Evolutionary conservation across 352 stramenopile genomes (phyloP).

Genomic region (Globisporangium rhizosaccharum): DNA sequence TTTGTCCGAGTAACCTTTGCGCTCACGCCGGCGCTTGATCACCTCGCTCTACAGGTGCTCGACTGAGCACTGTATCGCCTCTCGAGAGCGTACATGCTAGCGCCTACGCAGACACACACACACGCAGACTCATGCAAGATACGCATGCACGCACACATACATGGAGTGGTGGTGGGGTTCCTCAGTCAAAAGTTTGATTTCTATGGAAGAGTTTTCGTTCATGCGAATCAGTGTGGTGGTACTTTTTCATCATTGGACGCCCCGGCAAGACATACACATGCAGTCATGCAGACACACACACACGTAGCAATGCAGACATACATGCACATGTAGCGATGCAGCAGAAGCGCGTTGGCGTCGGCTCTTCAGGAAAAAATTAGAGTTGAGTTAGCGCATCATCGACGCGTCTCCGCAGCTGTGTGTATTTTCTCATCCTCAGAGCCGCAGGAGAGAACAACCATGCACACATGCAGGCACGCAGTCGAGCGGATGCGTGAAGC

Average conservation of each 20-base stretch:
- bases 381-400: conserved; percentile 38
- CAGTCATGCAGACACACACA: neutral
- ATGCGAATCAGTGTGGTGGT: conserved; percentile 37
- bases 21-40: no score
- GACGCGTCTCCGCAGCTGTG: conserved; percentile 21
- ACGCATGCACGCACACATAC: neutral
- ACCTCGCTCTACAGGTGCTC: no score
- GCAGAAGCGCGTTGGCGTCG: neutral
- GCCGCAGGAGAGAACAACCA: conserved; percentile 1
- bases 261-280: conserved; percentile 1
- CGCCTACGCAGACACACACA: neutral
- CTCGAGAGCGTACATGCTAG: neutral
- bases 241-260: conserved; percentile 28
- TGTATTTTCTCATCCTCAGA: conserved; percentile 49
- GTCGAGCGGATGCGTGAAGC: neutral
- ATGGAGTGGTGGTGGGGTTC: conserved; percentile 13
- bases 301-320: conserved; percentile 4
- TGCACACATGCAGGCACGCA: neutral
- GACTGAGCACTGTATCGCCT: no score
- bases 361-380: conserved; percentile 61
- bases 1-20: no score
- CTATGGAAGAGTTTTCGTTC: conserved; percentile 37
- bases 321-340: conserved; percentile 2
- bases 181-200: conserved; percentile 27
- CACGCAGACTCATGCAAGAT: neutral